phyloP scores from a whole-genome alignment of 176 grass and related monocot species.

The Canna indica region DNA sequence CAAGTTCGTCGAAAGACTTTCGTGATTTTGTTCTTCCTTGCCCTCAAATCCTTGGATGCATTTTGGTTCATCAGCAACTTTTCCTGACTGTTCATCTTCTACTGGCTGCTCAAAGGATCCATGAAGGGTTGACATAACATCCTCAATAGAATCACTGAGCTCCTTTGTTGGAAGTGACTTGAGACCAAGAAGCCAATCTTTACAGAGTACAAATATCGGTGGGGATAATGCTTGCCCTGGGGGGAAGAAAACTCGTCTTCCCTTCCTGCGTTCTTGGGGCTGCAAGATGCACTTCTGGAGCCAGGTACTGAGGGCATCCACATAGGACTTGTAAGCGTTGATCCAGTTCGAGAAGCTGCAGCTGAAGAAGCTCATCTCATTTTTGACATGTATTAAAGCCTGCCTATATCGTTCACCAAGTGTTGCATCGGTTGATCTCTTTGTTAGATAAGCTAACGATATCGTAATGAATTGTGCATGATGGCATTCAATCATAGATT shows the following conservation, averaged over 20 bases:
- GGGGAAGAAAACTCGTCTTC: slow-evolving; percentile 48
- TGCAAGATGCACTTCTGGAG: slow-evolving; percentile 90
- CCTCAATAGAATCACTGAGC: slow-evolving; percentile 41
- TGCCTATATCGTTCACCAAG: slow-evolving; percentile 36
- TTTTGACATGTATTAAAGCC: slow-evolving; percentile 36
- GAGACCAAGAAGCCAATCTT: slow-evolving; percentile 41
- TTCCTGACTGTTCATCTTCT: slow-evolving; percentile 13
- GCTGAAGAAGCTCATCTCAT: slow-evolving; percentile 51
- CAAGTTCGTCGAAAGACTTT: slow-evolving; percentile 10
- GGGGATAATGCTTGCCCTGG: slow-evolving; percentile 71
- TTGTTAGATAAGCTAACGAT: slow-evolving; percentile 70
- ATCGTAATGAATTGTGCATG: slow-evolving; percentile 95
- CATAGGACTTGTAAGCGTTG: slow-evolving; percentile 41
- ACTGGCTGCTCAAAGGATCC: slow-evolving; percentile 31
- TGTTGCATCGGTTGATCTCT: slow-evolving; percentile 25
- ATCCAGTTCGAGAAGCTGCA: slow-evolving; percentile 57
- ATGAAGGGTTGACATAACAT: slow-evolving; percentile 27
- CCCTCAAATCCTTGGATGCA: neutral
- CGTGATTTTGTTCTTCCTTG: neutral
- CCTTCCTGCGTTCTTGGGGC: slow-evolving; percentile 38
- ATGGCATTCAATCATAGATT: slow-evolving; percentile 88
- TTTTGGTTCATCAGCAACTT: slow-evolving; percentile 28
- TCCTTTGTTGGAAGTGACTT: slow-evolving; percentile 44
- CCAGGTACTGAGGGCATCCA: slow-evolving; percentile 53
- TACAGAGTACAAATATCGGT: slow-evolving; percentile 75